Base-by-base conservation (phyloP, 2,329 filamentous ascomycete genomes). In the Parascedosporium putredinis region DNA sequence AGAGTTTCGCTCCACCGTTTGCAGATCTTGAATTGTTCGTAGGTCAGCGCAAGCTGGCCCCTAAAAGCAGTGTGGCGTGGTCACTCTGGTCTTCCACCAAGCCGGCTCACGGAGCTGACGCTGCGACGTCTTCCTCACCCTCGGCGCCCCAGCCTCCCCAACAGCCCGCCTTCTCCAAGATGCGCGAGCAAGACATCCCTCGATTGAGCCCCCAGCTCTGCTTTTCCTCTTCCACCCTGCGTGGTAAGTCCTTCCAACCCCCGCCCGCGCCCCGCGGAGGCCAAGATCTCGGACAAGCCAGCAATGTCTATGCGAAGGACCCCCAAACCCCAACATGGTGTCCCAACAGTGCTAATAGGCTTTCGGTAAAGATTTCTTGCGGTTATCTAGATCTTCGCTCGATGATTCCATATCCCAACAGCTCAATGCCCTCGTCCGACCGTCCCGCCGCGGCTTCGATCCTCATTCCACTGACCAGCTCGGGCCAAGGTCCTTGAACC, bases 331-430 rank as follows among this genome's bases (percentile, higher is more conserved):
- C n/a, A n/a, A n/a, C n/a, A n/a, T n/a, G n/a, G n/a, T n/a, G n/a
- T n/a, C n/a, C n/a, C n/a, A n/a, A n/a, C n/a, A n/a, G n/a, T n/a
- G n/a, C n/a, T n/a, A n/a, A n/a, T n/a, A n/a, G n/a, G n/a, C n/a
- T n/a, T n/a, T n/a, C n/a, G n/a, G n/a, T n/a, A n/a, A n/a, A 95
- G 93, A 95, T 64, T 98, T 98, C 64, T 77, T 98, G 20, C 86
- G 89, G 34, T 67, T 93, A 56, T 96, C 91, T 8, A 82, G 93
- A 55, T 75, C 80, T 48, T 80, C 86, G 45, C 84, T 96, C 60
- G 93, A 98, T 67, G 93, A 98, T 67, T 88, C 86, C 42, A 97
- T 98, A 61, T 81, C 82, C 1, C 90, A 95, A 61, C 91, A 94
- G 60, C 79, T 98, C 53, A 97, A 97, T 70, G 88, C 88, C 1